A percentile compares a stretch with the other conserved stretches of the same genome.
Evolutionary conservation across 352 stramenopile genomes (phyloP).

Genomic region (Phytophthora boehmeriae): DNA sequence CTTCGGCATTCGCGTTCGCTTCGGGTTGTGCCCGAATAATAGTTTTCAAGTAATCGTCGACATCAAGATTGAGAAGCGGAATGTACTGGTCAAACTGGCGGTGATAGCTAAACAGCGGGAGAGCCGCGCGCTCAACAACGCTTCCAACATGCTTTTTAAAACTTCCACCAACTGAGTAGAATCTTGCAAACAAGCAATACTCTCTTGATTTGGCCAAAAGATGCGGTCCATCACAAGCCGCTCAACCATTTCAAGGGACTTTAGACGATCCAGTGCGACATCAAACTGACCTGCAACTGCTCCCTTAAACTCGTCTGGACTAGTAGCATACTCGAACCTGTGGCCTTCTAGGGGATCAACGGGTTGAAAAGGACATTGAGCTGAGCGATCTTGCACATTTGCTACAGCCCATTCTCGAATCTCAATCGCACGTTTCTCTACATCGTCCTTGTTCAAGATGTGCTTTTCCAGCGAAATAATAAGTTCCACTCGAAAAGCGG

Average conservation of each 20-base stretch:
- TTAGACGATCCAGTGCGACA: constrained; percentile 72
- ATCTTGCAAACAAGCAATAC: constrained; percentile 84
- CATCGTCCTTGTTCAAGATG: constrained; percentile 59
- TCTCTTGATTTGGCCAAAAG: constrained; percentile 94
- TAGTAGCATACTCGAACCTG: constrained; percentile 84
- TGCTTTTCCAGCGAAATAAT: constrained; percentile 61
- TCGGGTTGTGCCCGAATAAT: constrained; percentile 59
- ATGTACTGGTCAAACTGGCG: constrained; percentile 86
- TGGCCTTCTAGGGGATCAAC: constrained; percentile 51
- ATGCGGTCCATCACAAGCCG: constrained; percentile 94
- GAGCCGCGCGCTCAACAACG: constrained; percentile 50
- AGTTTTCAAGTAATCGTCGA: constrained; percentile 77
- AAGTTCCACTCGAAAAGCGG: constrained; percentile 80
- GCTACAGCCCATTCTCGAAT: constrained; percentile 72
- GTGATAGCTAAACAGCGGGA: constrained; percentile 80
- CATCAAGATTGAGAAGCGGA: constrained; percentile 91
- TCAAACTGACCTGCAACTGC: constrained; percentile 83
- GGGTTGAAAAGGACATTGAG: constrained; percentile 61
- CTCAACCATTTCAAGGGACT: constrained; percentile 91
- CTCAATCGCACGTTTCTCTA: constrained; percentile 52
- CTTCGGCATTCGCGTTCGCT: constrained; percentile 30
- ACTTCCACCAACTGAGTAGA: constrained; percentile 62
- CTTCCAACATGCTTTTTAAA: constrained; percentile 59
- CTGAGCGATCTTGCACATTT: constrained; percentile 53
- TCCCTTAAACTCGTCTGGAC: constrained; percentile 67